phyloP scores from a whole-genome alignment of 2,329 filamentous ascomycete genomes.

The Diaporthe ampelina region DNA sequence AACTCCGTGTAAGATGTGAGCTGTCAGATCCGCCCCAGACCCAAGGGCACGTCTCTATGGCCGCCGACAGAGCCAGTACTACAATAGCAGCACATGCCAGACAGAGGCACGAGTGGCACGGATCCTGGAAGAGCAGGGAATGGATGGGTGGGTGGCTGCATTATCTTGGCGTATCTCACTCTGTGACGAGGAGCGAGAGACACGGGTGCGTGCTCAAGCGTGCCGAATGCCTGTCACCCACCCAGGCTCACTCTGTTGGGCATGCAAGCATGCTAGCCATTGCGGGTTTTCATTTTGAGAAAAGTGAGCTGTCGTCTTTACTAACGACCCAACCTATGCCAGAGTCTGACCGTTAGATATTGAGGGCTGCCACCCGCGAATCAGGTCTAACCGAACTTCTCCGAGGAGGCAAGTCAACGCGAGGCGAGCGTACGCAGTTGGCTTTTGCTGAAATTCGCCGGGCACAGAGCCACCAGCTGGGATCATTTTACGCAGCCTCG shows the following conservation, averaged over 20 bases:
- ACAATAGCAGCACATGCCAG: conserved; percentile 27
- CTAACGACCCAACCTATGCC: neutral
- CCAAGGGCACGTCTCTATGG: neutral
- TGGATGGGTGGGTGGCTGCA: conserved; percentile 26
- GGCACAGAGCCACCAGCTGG: neutral
- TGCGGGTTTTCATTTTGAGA: neutral
- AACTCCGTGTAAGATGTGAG: conserved; percentile 19
- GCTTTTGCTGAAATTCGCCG: neutral
- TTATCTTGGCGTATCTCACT: conserved; percentile 28
- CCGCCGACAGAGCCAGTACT: neutral
- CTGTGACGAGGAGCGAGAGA: conserved; percentile 33
- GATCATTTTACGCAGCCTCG: neutral
- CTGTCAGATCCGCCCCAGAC: conserved; percentile 27
- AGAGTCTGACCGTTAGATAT: conserved; percentile 9
- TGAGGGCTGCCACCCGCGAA: neutral
- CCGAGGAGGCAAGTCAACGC: conserved; percentile 25
- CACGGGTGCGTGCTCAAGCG: conserved; percentile 27
- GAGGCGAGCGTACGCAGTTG: neutral
- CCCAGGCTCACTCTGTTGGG: neutral
- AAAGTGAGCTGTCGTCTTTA: conserved; percentile 24
- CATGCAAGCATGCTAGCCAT: neutral
- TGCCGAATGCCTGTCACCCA: conserved; percentile 3
- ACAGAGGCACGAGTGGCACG: neutral
- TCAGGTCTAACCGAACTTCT: neutral
- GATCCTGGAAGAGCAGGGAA: conserved; percentile 15